These are phyloP conservation scores for Leccinum rimulosum DNA, from an alignment of 768 basidiomycete genomes.

Conservation along the genomic window DNA sequence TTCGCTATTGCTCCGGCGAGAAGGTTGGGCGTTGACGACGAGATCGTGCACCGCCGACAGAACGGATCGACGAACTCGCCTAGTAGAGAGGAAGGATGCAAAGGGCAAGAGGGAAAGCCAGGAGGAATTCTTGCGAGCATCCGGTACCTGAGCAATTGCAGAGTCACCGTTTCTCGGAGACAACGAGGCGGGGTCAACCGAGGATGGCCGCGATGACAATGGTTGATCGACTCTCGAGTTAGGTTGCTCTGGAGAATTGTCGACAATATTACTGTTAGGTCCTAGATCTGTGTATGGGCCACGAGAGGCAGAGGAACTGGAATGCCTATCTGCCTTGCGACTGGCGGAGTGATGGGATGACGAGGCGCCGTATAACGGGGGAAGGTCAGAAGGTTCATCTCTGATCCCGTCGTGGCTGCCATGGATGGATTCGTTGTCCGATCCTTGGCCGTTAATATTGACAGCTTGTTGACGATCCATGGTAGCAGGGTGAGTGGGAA, in stretches of 20 bases:
- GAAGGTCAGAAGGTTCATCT: conserved; percentile 1
- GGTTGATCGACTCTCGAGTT: neutral
- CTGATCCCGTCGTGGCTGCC: too few relatives aligned
- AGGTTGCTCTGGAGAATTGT: neutral
- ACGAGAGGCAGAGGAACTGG: neutral
- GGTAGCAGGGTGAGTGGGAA: too few relatives aligned
- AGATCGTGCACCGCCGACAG: conserved; percentile 53
- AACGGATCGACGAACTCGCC: conserved; percentile 53
- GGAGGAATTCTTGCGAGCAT: conserved; percentile 10
- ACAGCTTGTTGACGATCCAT: too few relatives aligned
- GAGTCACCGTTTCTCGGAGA: neutral
- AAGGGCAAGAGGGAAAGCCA: conserved; percentile 33
- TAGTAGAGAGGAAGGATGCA: conserved; percentile 28
- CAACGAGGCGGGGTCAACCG: neutral
- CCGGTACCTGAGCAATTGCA: neutral
- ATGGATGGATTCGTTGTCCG: too few relatives aligned
- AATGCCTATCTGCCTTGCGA: neutral
- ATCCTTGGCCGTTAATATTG: too few relatives aligned
- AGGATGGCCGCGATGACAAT: neutral
- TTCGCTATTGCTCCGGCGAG: neutral
- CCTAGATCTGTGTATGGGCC: neutral
- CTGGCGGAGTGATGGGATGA: neutral
- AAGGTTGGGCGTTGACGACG: conserved; percentile 23
- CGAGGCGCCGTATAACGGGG: conserved; percentile 18
- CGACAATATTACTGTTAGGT: neutral